Conservation (phyloP, 768 basidiomycete species). For the Lentinus tigrinus region DNA sequence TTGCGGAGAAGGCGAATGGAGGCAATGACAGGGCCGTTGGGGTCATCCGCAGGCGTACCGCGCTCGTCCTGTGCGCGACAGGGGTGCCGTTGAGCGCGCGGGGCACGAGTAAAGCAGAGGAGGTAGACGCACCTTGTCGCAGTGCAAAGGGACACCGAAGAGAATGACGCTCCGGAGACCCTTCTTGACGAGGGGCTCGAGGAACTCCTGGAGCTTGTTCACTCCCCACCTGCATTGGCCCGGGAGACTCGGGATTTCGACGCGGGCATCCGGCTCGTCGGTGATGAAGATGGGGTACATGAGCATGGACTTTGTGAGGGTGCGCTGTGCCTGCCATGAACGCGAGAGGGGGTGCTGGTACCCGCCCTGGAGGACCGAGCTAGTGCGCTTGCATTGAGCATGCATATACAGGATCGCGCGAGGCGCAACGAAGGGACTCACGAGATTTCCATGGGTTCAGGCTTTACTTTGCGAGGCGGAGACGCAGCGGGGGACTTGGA, state of each 20-base stretch:
- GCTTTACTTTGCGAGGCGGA: background rate
- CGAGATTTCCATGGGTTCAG: constrained; percentile 17
- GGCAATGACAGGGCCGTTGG: constrained; percentile 86
- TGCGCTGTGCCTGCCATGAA: constrained; percentile 79
- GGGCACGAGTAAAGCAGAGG: background rate
- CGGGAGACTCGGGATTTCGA: constrained; percentile 74
- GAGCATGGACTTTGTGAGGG: constrained; percentile 88
- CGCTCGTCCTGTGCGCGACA: constrained; percentile 58
- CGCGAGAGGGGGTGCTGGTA: constrained; percentile 91
- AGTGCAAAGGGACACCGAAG: constrained; percentile 88
- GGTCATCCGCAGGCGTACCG: constrained; percentile 90
- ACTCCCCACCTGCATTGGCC: constrained; percentile 94
- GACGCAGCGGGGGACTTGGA: background rate
- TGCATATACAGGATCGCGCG: background rate
- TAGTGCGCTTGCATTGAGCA: constrained; percentile 21
- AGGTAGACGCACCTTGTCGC: constrained; percentile 56
- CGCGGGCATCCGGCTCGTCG: constrained; percentile 85
- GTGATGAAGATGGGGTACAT: constrained; percentile 99
- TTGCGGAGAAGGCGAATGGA: constrained; percentile 78
- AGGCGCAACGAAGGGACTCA: background rate
- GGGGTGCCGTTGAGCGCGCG: background rate
- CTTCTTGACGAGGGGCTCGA: constrained; percentile 85
- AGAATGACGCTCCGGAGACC: constrained; percentile 91
- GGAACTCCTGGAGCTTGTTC: constrained; percentile 85
- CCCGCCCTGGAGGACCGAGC: constrained; percentile 87